Evolutionary conservation across 768 basidiomycete species (phyloP).

Genomic region (Dioszegia crocea): DNA sequence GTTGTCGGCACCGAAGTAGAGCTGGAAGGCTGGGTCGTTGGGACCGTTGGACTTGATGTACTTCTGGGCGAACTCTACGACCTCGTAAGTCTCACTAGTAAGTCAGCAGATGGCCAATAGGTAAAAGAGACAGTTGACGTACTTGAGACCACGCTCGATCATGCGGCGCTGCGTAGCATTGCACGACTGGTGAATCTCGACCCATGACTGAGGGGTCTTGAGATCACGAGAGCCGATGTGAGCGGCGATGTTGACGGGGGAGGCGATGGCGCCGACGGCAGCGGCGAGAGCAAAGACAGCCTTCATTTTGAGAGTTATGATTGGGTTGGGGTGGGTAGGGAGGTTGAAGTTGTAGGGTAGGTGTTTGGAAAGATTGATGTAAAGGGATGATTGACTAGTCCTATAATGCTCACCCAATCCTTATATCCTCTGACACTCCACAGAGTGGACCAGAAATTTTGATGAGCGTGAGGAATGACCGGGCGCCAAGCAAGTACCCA

Average conservation of each 20-base stretch:
- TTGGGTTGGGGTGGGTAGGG: background rate
- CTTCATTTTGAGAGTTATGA: conserved; percentile 20
- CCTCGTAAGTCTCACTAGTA: conserved; percentile 31
- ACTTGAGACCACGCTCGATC: conserved; percentile 33
- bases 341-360: background rate
- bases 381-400: background rate
- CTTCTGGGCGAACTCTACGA: conserved; percentile 29
- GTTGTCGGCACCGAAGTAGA: conserved; percentile 40
- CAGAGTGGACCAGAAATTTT: background rate
- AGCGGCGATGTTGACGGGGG: conserved; percentile 19
- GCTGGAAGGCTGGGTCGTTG: conserved; percentile 38
- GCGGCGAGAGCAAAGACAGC: conserved; percentile 16
- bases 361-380: background rate
- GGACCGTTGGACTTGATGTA: conserved; percentile 39
- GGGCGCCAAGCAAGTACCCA: background rate
- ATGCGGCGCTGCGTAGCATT: conserved; percentile 38
- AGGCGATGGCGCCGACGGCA: conserved; percentile 23
- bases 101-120: background rate
- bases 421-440: too few species aligned
- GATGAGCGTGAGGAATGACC: background rate
- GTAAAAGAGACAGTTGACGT: conserved; percentile 7
- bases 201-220: conserved; percentile 19
- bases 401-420: too few species aligned
- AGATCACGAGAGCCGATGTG: conserved; percentile 14
- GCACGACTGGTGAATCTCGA: conserved; percentile 38